These are phyloP conservation scores for Phialocephala sp. DNA, from an alignment of 2,329 filamentous ascomycete species.

Conservation along the genomic window DNA sequence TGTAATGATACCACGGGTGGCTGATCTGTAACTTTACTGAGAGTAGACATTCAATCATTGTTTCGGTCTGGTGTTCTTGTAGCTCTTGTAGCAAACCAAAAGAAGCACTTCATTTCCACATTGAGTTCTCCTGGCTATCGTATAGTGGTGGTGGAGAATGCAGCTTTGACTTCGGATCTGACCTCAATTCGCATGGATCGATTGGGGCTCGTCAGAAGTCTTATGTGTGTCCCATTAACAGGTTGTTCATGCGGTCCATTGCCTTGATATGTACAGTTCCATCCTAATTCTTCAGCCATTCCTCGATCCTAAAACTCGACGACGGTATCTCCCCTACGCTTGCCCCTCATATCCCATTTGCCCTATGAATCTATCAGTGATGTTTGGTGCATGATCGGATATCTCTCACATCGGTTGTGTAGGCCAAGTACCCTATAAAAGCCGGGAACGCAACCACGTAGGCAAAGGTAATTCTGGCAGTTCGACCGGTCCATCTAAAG, in stretches of 20 bases:
- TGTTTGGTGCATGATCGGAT: conserved; percentile 9
- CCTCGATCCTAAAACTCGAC: conserved; percentile 68
- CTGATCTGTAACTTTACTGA: background rate
- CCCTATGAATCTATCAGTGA: conserved; percentile 63
- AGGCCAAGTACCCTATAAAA: conserved; percentile 73
- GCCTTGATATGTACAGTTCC: conserved; percentile 32
- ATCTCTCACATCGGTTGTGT: conserved; percentile 81
- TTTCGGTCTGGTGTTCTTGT: conserved; percentile 1
- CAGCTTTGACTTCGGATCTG: background rate
- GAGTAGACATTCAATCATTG: background rate
- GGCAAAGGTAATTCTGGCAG: conserved; percentile 77
- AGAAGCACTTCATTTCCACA: background rate
- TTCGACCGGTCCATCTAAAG: conserved; percentile 91
- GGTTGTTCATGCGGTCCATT: conserved; percentile 17
- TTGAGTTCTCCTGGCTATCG: background rate
- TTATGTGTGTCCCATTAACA: conserved; percentile 2
- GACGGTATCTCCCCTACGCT: conserved; percentile 86
- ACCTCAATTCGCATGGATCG: background rate
- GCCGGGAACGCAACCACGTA: conserved; percentile 77
- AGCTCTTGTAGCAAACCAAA: background rate
- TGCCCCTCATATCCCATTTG: conserved; percentile 83
- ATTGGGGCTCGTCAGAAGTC: background rate
- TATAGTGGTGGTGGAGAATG: background rate
- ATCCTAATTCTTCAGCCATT: conserved; percentile 34
- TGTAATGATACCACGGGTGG: conserved; percentile 30